These are phyloP conservation scores for Persicaria maculosa DNA, from an alignment of 148 eudicot species.

Conservation along the genomic window DNA sequence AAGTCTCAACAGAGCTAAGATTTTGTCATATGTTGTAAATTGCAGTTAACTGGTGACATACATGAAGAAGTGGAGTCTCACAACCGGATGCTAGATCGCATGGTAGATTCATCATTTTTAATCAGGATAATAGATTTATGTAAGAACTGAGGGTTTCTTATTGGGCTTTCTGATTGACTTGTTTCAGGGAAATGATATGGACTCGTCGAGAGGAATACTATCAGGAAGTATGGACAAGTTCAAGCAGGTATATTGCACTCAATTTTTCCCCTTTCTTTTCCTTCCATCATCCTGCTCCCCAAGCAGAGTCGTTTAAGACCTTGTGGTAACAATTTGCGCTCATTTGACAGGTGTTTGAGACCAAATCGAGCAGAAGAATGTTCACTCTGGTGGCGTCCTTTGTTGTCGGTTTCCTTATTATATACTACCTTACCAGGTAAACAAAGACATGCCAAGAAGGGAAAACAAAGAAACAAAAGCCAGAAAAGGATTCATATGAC, in stretches of 20 bases:
- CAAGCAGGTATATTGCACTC: conserved; percentile 53
- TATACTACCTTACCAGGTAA: conserved; percentile 87
- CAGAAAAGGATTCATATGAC: no score
- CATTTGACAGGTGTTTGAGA: conserved; percentile 63
- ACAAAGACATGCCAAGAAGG: no score
- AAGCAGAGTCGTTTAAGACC: neutral
- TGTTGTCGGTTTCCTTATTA: conserved; percentile 61
- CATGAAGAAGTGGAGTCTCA: conserved; percentile 91
- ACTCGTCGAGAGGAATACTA: conserved; percentile 74
- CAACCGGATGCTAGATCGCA: conserved; percentile 79
- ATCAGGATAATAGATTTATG: neutral
- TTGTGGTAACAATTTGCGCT: neutral
- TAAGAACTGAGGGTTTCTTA: neutral
- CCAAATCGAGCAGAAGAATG: conserved; percentile 88
- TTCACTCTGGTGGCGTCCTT: conserved; percentile 76
- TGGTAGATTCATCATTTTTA: conserved; percentile 38
- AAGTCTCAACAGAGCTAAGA: neutral
- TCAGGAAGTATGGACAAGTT: conserved; percentile 94
- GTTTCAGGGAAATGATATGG: conserved; percentile 86
- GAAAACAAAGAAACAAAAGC: no score
- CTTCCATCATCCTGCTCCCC: neutral
- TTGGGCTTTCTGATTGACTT: neutral
- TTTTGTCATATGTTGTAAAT: conserved; percentile 5
- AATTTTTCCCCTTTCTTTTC: neutral
- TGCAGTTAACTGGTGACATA: conserved; percentile 85